Evolutionary conservation across 495 filamentous ascomycete genomes (phyloP).

Genomic region (Chaetomidium leptoderma): DNA sequence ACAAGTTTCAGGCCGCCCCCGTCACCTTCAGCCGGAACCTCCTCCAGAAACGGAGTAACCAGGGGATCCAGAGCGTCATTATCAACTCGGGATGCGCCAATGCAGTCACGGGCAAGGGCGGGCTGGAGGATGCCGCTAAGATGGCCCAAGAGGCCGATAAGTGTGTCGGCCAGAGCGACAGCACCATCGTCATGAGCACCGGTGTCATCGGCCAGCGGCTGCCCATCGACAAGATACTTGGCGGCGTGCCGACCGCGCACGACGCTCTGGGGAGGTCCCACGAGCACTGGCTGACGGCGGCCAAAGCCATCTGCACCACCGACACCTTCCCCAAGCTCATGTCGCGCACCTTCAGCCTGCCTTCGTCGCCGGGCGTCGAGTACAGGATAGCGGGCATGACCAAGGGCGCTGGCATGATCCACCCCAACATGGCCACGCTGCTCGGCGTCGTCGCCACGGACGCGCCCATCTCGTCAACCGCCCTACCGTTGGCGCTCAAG

Average conservation of each 20-base stretch:
- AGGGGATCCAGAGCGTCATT: slow-evolving; percentile 73
- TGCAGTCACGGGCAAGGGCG: slow-evolving; percentile 90
- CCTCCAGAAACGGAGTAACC: slow-evolving; percentile 59
- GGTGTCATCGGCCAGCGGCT: slow-evolving; percentile 95
- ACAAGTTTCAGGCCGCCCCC: slow-evolving; percentile 95
- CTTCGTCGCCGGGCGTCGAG: slow-evolving; percentile 66
- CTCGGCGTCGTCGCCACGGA: slow-evolving; percentile 93
- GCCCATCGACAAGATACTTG: slow-evolving; percentile 85
- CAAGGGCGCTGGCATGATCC: slow-evolving; percentile 99
- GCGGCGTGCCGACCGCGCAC: slow-evolving; percentile 72
- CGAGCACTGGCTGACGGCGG: slow-evolving; percentile 78
- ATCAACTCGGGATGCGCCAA: slow-evolving; percentile 97
- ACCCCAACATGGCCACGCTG: slow-evolving; percentile 98
- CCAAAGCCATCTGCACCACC: slow-evolving; percentile 94
- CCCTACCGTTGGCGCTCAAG: slow-evolving; percentile 66
- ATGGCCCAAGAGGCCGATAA: slow-evolving; percentile 80
- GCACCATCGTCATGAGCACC: slow-evolving; percentile 92
- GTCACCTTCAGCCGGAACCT: slow-evolving; percentile 76
- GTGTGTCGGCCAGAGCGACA: slow-evolving; percentile 58
- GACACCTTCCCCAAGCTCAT: slow-evolving; percentile 98
- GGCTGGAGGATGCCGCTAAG: slow-evolving; percentile 76
- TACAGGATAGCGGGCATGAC: slow-evolving; percentile 94
- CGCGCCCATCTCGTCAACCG: slow-evolving; percentile 66
- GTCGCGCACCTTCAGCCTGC: slow-evolving; percentile 77
- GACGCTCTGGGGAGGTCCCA: slow-evolving; percentile 65